A percentile compares a stretch with the other conserved stretches of the same genome.
Evolutionary conservation across 257 asterid species (phyloP).

Genomic region (Solanum virginianum): DNA sequence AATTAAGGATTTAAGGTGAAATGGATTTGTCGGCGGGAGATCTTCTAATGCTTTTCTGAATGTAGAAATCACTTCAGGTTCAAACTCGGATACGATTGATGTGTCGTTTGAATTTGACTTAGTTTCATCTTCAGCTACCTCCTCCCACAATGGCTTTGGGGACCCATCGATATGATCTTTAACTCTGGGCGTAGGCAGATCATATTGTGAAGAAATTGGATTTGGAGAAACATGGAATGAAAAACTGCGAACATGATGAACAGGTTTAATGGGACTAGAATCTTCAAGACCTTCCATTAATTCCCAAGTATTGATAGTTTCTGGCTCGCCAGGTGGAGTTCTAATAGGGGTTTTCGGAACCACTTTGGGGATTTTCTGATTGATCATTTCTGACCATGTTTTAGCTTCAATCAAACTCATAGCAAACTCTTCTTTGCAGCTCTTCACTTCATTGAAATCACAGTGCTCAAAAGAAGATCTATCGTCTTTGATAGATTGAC

Average conservation of each 20-base stretch:
- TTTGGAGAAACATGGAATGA: slow-evolving; percentile 36
- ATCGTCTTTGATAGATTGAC: not conserved
- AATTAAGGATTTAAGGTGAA: slow-evolving; percentile 30
- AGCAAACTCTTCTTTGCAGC: slow-evolving; percentile 42
- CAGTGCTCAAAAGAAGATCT: slow-evolving; percentile 3
- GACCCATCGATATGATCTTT: slow-evolving; percentile 13
- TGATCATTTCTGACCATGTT: slow-evolving; percentile 60
- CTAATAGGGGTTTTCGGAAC: slow-evolving; percentile 38
- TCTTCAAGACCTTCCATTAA: slow-evolving; percentile 75
- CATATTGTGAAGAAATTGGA: slow-evolving; percentile 12
- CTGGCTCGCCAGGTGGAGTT: slow-evolving; percentile 71
- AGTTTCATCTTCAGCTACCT: slow-evolving; percentile 29
- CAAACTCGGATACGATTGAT: slow-evolving; percentile 51
- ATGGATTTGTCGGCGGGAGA: slow-evolving; percentile 72
- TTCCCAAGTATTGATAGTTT: slow-evolving; percentile 59
- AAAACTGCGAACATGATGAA: slow-evolving; percentile 50
- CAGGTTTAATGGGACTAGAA: slow-evolving; percentile 23
- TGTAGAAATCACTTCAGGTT: slow-evolving; percentile 60
- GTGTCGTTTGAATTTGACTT: slow-evolving; percentile 44
- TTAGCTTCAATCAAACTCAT: slow-evolving; percentile 78
- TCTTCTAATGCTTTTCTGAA: slow-evolving; percentile 66
- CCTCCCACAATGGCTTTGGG: slow-evolving; percentile 33
- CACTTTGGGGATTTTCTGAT: slow-evolving; percentile 43
- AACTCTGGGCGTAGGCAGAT: slow-evolving; percentile 39
- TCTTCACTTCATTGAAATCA: not conserved